A percentile compares a stretch with the other conserved stretches of the same genome.
Conservation (phyloP, 176 grass and related monocot genomes). For the Musa beccarii region DNA sequence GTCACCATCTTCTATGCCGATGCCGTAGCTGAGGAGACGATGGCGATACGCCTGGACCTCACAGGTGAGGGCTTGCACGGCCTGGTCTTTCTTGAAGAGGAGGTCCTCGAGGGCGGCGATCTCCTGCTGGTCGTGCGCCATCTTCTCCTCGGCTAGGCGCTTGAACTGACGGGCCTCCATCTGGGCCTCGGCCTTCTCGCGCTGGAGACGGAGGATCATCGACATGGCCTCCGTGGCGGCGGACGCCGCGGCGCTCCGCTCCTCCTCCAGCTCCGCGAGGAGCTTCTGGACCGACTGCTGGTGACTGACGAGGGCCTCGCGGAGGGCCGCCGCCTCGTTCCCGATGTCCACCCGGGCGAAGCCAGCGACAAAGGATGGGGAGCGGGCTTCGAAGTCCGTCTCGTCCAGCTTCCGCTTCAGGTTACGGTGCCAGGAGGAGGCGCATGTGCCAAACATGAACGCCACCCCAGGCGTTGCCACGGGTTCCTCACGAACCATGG, state of each 20-base stretch:
- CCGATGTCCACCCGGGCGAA: slow-evolving; percentile 13
- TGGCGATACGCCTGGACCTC: slow-evolving; percentile 49
- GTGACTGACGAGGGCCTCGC: slow-evolving; percentile 31
- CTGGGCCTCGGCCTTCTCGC: slow-evolving; percentile 68
- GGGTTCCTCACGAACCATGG: background rate
- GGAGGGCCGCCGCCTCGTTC: slow-evolving; percentile 25
- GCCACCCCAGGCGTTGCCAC: background rate
- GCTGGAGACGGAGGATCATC: slow-evolving; percentile 79
- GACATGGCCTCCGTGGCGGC: slow-evolving; percentile 67
- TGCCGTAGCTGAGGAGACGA: slow-evolving; percentile 37
- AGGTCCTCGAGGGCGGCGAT: slow-evolving; percentile 32
- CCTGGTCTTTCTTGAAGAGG: slow-evolving; percentile 26
- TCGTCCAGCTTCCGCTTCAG: slow-evolving; percentile 22
- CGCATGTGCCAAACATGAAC: background rate
- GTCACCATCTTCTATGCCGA: background rate
- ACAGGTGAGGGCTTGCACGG: slow-evolving; percentile 17
- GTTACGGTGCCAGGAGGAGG: slow-evolving; percentile 18
- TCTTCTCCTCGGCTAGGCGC: slow-evolving; percentile 55
- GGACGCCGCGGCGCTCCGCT: slow-evolving; percentile 42
- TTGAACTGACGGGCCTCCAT: slow-evolving; percentile 71
- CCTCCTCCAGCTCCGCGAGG: slow-evolving; percentile 56
- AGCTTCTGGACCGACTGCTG: slow-evolving; percentile 23
- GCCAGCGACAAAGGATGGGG: background rate
- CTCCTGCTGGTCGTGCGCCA: slow-evolving; percentile 49
- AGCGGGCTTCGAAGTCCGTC: background rate